These are phyloP conservation scores for Fraxinus greggii DNA, from an alignment of 305 asterid species.

Conservation along the genomic window DNA sequence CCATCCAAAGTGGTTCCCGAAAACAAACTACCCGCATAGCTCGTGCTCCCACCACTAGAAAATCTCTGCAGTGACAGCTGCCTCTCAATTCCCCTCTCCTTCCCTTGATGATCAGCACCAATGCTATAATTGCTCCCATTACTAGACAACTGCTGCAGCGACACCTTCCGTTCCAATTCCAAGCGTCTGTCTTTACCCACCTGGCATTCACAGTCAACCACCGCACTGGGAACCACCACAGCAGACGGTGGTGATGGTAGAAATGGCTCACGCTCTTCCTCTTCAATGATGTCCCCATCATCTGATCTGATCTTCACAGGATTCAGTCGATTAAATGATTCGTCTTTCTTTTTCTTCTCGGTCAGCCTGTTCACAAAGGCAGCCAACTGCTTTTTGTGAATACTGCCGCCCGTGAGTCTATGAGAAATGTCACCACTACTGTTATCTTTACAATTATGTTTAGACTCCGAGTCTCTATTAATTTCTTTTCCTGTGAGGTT, in stretches of 20 bases:
- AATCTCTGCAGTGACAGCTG: slow-evolving; percentile 59
- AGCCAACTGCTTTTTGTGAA: slow-evolving; percentile 66
- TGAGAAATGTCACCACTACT: slow-evolving; percentile 3
- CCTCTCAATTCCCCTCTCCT: slow-evolving; percentile 50
- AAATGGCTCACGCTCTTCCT: slow-evolving; percentile 36
- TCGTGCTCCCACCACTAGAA: slow-evolving; percentile 70
- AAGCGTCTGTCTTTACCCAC: neutral
- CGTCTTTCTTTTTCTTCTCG: slow-evolving; percentile 53
- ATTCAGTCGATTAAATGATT: slow-evolving; percentile 27
- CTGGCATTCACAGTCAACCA: slow-evolving; percentile 26
- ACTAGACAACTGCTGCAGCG: slow-evolving; percentile 38
- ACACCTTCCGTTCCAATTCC: slow-evolving; percentile 20
- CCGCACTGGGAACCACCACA: slow-evolving; percentile 20
- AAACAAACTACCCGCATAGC: slow-evolving; percentile 74
- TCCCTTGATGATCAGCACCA: slow-evolving; percentile 28
- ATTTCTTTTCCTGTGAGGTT: neutral
- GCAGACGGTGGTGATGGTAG: slow-evolving; percentile 35
- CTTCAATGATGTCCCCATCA: slow-evolving; percentile 29
- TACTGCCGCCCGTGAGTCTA: slow-evolving; percentile 58
- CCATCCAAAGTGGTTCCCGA: slow-evolving; percentile 74
- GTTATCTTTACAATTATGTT: neutral
- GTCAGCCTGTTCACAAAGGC: slow-evolving; percentile 63
- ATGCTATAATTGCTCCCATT: slow-evolving; percentile 35
- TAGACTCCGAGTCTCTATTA: neutral
- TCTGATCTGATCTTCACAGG: slow-evolving; percentile 51